Percentiles rank a stretch among this genome's conserved stretches.
Conservation (phyloP, 2,329 filamentous ascomycete genomes). For the Aspergillus novofumigatus region DNA sequence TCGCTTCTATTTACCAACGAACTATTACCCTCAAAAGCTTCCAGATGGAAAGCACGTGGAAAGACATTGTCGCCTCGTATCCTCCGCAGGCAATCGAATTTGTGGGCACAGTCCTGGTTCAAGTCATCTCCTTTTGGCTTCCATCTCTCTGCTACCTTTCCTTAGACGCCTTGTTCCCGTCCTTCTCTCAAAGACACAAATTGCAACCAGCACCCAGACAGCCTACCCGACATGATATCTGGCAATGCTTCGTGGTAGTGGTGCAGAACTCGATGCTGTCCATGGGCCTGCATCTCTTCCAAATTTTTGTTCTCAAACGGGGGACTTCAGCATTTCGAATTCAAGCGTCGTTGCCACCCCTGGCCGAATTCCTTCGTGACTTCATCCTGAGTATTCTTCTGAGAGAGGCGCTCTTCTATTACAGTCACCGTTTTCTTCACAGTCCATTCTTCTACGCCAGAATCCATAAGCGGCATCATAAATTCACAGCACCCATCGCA, state of each 20-base stretch:
- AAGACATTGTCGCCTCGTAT: constrained; percentile 13
- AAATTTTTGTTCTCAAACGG: constrained; percentile 15
- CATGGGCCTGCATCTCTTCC: constrained; percentile 29
- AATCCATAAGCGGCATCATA: constrained; percentile 56
- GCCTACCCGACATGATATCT: constrained; percentile 44
- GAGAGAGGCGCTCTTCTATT: constrained; percentile 55
- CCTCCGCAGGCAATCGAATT: constrained; percentile 25
- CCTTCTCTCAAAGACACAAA: constrained; percentile 51
- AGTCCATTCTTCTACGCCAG: constrained; percentile 44
- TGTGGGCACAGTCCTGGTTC: constrained; percentile 20
- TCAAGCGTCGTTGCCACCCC: constrained; percentile 33
- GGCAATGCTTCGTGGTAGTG: constrained; percentile 43
- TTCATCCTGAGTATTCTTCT: constrained; percentile 39
- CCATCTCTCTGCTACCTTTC: constrained; percentile 37
- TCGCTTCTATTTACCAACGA: not conserved
- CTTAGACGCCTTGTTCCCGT: constrained; percentile 44
- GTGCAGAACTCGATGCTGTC: constrained; percentile 47
- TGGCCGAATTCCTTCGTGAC: constrained; percentile 37
- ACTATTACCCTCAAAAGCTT: not conserved
- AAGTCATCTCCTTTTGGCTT: constrained; percentile 24
- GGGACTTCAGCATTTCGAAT: constrained; percentile 37
- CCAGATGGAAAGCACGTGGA: constrained; percentile 10
- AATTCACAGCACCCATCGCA: constrained; percentile 53
- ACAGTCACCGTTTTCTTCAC: constrained; percentile 53
- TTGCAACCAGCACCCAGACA: constrained; percentile 52